These are phyloP conservation scores for Patellifolia procumbens DNA, from an alignment of 179 eudicot species.

Conservation along the genomic window DNA sequence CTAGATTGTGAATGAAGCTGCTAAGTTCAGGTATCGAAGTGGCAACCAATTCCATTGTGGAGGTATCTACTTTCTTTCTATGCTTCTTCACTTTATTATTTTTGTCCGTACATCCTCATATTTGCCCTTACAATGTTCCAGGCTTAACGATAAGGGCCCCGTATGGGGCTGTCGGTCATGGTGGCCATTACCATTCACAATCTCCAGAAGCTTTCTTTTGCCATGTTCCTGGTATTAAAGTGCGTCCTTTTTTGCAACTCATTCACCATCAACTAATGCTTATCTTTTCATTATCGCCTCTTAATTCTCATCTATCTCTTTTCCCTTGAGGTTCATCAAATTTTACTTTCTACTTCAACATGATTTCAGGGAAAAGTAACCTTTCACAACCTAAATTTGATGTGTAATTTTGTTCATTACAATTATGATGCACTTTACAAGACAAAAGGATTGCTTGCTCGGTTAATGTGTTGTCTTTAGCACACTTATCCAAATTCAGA, in stretches of 20 bases:
- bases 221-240: conserved; percentile 99
- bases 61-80: conserved; percentile 42
- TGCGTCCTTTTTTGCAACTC: conserved; percentile 26
- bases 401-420: neutral
- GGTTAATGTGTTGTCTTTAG: neutral
- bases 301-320: neutral
- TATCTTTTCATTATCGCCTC: neutral
- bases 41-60: conserved; percentile 98
- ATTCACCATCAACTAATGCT: neutral
- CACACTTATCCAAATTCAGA: neutral
- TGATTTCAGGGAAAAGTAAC: neutral
- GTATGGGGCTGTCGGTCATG: conserved; percentile 99
- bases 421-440: neutral
- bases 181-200: conserved; percentile 98
- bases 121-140: conserved; percentile 26
- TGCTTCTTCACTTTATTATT: neutral
- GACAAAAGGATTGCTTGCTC: neutral
- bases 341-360: neutral
- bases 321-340: neutral
- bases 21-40: conserved; percentile 94
- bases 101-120: neutral
- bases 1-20: conserved; percentile 99
- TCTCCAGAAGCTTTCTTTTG: conserved; percentile 99
- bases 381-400: neutral
- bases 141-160: conserved; percentile 97